Base-by-base conservation (phyloP, 257 asterid genomes). In the Nicotiana tomentosiformis region DNA sequence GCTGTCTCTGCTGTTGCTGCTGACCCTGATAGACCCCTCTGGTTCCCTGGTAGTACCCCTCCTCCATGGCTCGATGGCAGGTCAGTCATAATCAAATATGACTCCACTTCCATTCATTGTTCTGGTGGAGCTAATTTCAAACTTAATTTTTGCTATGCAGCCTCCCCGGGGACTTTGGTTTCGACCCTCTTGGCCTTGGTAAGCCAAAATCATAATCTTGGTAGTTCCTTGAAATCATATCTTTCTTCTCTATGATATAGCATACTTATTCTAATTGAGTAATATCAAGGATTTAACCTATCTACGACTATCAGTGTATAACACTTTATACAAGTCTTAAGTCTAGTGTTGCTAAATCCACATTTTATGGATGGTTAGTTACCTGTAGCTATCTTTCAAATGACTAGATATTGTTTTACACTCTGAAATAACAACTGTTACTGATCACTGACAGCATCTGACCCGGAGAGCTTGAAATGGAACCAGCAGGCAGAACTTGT, bases 21-120 rank as follows among this genome's bases (percentile, higher is more conserved):
- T 14, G 99, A 96, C 7, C 98, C 98, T 0, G 84, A 94, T 30
- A 89, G 98, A 62, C 99, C 99, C 17, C 66, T 96, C 37, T 96
- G 99, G 99, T 96, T 96, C 92, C 99, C 99, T 0, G 99, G 99
- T 37, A 96, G 97, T 90, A 89, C 93, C 85, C 98, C 99, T 78
- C 99, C 99, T 49, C 89, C 93, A 33, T 94, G 99, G 99, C 98
- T 96, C 20, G 98, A 96, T 67, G 99, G 99, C 90, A 95, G 97
- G 98, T 95, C 35, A 20, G 62, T 23, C 7, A 12, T 9, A 16
- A 16, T 66, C 69, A 78, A 15, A 66, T 11, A 39, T 81, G 57
- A 10, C 57, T 51, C 57, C 5, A 51, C 14, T 12, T 14, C 16
- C 57, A 51, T 3, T 51, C 16, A 51, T 51, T 51, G 16, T 10